A percentile compares a stretch with the other conserved stretches of the same genome.
phyloP scores from a whole-genome alignment of 257 asterid species.

The Penstemon eatonii region DNA sequence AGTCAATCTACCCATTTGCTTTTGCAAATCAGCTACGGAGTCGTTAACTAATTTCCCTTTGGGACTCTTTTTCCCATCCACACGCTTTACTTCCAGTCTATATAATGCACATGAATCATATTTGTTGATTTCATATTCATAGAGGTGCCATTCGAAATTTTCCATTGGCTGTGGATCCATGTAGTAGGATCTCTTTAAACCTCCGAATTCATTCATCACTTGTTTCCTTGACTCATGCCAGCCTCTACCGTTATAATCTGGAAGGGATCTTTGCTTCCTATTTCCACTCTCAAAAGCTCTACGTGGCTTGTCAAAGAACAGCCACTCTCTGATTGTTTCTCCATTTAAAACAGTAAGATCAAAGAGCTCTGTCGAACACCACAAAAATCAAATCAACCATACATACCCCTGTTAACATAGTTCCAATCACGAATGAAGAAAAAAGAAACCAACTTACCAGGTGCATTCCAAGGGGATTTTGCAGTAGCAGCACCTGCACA shows the following conservation, averaged over 20 bases:
- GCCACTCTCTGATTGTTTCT: conserved; percentile 93
- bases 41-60: conserved; percentile 70
- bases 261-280: conserved; percentile 92
- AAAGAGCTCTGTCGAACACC: conserved; percentile 70
- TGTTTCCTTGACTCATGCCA: conserved; percentile 99
- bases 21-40: conserved; percentile 85
- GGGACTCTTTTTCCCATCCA: conserved; percentile 69
- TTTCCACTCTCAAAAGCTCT: conserved; percentile 98
- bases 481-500: conserved; percentile 99
- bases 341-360: conserved; percentile 70
- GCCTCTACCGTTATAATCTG: conserved; percentile 94
- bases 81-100: conserved; percentile 80
- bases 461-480: conserved; percentile 99
- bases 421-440: no score
- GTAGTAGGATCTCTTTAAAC: conserved; percentile 92
- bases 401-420: no score
- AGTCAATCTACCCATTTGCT: conserved; percentile 78
- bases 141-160: conserved; percentile 87
- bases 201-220: conserved; percentile 79
- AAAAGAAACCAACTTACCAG: conserved; percentile 26
- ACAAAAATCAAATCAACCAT: conserved; percentile 23
- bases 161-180: conserved; percentile 99
- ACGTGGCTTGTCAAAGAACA: conserved; percentile 94
- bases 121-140: conserved; percentile 76
- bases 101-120: conserved; percentile 75